Conservation (phyloP, 106 monocot genomes). For the Allium sativum region DNA sequence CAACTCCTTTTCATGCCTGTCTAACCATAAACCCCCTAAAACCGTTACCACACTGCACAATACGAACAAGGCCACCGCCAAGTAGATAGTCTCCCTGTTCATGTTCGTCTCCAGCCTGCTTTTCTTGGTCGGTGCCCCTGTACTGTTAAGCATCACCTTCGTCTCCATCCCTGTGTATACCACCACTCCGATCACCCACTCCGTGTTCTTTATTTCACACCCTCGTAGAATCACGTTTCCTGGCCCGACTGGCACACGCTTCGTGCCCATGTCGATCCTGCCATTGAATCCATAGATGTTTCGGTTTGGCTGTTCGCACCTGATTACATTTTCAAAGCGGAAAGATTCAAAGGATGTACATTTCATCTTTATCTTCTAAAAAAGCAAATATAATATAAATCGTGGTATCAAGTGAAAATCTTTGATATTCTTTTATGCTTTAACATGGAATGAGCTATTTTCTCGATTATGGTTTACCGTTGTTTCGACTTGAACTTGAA, state of each 20-base stretch:
- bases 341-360: background rate
- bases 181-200: conserved; percentile 42
- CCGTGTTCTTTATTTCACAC: conserved; percentile 58
- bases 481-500: too few species aligned
- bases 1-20: conserved; percentile 16
- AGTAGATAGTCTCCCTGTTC: conserved; percentile 39
- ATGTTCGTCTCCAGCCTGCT: conserved; percentile 51
- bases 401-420: too few species aligned
- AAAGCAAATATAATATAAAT: too few species aligned
- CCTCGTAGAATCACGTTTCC: conserved; percentile 47
- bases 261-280: conserved; percentile 25
- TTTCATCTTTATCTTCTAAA: too few species aligned
- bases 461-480: too few species aligned
- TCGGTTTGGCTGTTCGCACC: conserved; percentile 52
- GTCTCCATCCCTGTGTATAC: conserved; percentile 56
- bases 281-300: conserved; percentile 66
- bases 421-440: too few species aligned
- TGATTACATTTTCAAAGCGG: conserved; percentile 14
- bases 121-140: conserved; percentile 50
- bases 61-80: conserved; percentile 12
- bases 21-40: conserved; percentile 27
- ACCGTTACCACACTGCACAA: conserved; percentile 25
- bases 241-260: conserved; percentile 36
- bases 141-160: conserved; percentile 65
- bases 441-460: too few species aligned